Conservation (phyloP, 2,329 filamentous ascomycete genomes). For the Ophiostoma tasmaniense region DNA sequence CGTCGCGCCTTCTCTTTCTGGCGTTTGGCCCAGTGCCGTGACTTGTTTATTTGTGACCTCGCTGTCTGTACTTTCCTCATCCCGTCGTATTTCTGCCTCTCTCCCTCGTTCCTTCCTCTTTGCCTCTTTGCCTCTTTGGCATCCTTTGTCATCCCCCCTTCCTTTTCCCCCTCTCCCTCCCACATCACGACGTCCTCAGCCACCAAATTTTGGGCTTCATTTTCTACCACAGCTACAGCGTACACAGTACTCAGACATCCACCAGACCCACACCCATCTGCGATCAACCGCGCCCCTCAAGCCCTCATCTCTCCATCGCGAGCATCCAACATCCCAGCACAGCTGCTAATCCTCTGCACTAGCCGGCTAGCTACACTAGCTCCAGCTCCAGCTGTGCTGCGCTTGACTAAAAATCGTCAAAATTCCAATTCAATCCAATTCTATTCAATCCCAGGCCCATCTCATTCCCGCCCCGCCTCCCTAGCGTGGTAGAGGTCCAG, state of each 20-base stretch:
- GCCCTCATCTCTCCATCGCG: conserved; percentile 13
- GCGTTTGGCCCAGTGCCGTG: neutral
- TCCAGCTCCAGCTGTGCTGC: conserved; percentile 10
- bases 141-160: too few relatives aligned
- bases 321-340: conserved; percentile 1
- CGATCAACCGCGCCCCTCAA: conserved; percentile 13
- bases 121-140: neutral
- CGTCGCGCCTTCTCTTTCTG: conserved; percentile 10
- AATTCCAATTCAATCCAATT: conserved; percentile 12
- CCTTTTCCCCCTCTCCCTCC: neutral
- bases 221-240: neutral
- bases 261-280: conserved; percentile 17
- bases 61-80: neutral
- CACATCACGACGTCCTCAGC: neutral
- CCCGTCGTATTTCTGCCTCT: neutral
- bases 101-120: neutral
- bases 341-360: neutral
- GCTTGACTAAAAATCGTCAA: conserved; percentile 11
- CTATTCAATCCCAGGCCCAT: conserved; percentile 13
- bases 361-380: conserved; percentile 7
- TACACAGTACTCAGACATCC: neutral
- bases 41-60: neutral
- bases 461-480: conserved; percentile 13
- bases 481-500: neutral
- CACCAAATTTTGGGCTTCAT: neutral